Evolutionary conservation across 169 alveolate genomes (phyloP).

Genomic region (Eimeria falciformis): DNA sequence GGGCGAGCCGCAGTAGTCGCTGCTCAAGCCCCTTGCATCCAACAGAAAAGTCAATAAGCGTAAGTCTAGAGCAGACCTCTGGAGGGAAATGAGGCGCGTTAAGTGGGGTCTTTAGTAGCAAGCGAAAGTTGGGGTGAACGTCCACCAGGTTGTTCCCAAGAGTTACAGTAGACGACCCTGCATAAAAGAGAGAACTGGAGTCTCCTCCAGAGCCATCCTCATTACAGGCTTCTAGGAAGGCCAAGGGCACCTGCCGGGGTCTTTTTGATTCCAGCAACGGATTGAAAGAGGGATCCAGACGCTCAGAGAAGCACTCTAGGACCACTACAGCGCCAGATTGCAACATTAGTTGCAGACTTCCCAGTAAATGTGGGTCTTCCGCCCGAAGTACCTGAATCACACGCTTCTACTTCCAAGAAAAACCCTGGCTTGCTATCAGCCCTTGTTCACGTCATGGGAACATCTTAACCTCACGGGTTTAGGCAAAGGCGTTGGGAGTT

Average conservation of each 20-base stretch:
- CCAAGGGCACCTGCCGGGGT: conserved; percentile 86
- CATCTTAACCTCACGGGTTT: not conserved
- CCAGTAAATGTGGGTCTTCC: conserved; percentile 41
- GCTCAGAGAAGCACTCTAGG: conserved; percentile 96
- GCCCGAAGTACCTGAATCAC: conserved; percentile 51
- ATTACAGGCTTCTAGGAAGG: conserved; percentile 72
- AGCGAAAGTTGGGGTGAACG: conserved; percentile 73
- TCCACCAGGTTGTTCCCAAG: conserved; percentile 87
- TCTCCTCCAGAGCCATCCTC: conserved; percentile 81
- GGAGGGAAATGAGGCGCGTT: conserved; percentile 95
- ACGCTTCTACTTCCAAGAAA: not conserved
- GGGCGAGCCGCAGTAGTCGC: conserved; percentile 90
- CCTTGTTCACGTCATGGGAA: not conserved
- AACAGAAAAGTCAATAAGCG: conserved; percentile 97
- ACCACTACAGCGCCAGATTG: conserved; percentile 85
- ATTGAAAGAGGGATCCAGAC: conserved; percentile 96
- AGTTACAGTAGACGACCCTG: conserved; percentile 95
- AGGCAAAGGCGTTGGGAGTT: not conserved
- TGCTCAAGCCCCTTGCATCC: conserved; percentile 95
- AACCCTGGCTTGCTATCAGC: not conserved
- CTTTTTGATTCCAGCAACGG: conserved; percentile 91
- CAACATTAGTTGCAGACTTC: conserved; percentile 45
- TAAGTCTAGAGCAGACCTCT: conserved; percentile 96
- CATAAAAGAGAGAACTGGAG: conserved; percentile 92
- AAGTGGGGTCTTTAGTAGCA: conserved; percentile 46